Evolutionary conservation across 805 yeast genomes (phyloP), one percentile per base, ranked within the genome.

Genomic region (Saccharomycopsis vini): DNA sequence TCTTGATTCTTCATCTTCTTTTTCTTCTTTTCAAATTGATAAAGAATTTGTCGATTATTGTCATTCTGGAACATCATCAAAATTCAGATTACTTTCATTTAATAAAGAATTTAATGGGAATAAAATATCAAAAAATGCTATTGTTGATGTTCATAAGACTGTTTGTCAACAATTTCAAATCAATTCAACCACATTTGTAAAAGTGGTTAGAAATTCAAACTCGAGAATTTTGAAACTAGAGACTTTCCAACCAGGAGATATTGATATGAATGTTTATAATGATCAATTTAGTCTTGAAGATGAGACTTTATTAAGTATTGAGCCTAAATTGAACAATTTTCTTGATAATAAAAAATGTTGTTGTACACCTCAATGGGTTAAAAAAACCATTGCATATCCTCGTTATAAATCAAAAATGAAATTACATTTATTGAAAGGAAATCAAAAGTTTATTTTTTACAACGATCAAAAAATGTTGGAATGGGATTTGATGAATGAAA

Each of bases 351-450:
- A 7, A 24, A 24, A 7, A 7, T 10, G 28, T 24, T 6, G 10
- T 24, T 24, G 10, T 24, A 24, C 28, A 10, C 43, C 45, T 4
- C 63, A 60, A 40, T 63, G 66, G 67, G 51, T 64, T 2, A 65
- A 65, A 41, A 51, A 53, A 19, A 51, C 55, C 15, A 56, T 65
- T 24, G 63, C 68, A 37, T 59, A 56, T 40, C 69, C 69, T 16
- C 46, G 69, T 12, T 65, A 65, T 46, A 65, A 65, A 38, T 53
- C 64, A 29, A 59, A 59, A 15, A 65, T 65, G 69, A 62, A 62
- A 46, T 46, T 65, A 6, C 68, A 64, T 40, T 31, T 65, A 12
- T 18, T 63, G 2, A 36, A 29, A 35, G 47, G 51, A 4, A 16
- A 21, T 13, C 39, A 45, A 13, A 30, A 39, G 3, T 41, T 41